Percentiles rank a stretch among this genome's conserved stretches.
Evolutionary conservation across 176 grass and related monocot genomes (phyloP).

Genomic region (Aegilops bicornis): DNA sequence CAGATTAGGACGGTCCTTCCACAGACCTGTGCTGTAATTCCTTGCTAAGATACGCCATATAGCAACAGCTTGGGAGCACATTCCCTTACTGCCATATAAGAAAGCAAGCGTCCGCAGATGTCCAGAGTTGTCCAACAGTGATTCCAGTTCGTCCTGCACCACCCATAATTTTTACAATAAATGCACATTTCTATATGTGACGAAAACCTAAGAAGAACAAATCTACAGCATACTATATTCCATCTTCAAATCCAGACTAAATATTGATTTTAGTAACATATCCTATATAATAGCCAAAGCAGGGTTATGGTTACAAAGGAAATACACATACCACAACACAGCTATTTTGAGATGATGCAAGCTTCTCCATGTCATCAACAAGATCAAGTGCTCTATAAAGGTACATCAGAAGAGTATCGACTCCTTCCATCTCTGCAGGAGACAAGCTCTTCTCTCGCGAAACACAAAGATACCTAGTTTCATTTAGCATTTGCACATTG

Average conservation of each 20-base stretch:
- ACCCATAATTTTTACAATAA: slow-evolving; percentile 25
- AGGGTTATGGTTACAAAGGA: background rate
- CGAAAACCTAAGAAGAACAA: slow-evolving; percentile 25
- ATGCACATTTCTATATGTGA: slow-evolving; percentile 31
- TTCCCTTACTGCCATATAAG: slow-evolving; percentile 90
- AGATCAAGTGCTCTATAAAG: slow-evolving; percentile 96
- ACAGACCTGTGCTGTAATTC: slow-evolving; percentile 73
- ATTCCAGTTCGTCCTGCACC: slow-evolving; percentile 89
- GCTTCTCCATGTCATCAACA: slow-evolving; percentile 96
- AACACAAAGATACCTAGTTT: slow-evolving; percentile 70
- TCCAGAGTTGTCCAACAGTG: slow-evolving; percentile 82
- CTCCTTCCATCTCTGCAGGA: slow-evolving; percentile 74
- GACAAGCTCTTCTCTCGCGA: slow-evolving; percentile 63
- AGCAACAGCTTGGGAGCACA: slow-evolving; percentile 81
- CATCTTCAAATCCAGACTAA: background rate
- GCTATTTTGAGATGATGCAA: slow-evolving; percentile 86
- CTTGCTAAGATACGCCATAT: slow-evolving; percentile 85
- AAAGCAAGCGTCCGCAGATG: slow-evolving; percentile 92
- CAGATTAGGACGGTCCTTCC: slow-evolving; percentile 48
- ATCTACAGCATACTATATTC: background rate
- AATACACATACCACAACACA: slow-evolving; percentile 79
- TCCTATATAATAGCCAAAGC: background rate
- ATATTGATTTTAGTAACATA: background rate
- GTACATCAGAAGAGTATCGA: slow-evolving; percentile 99
- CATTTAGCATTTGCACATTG: slow-evolving; percentile 23